Evolutionary conservation across 306 rosid genomes (phyloP).

Genomic region (Pterocarpus santalinus): DNA sequence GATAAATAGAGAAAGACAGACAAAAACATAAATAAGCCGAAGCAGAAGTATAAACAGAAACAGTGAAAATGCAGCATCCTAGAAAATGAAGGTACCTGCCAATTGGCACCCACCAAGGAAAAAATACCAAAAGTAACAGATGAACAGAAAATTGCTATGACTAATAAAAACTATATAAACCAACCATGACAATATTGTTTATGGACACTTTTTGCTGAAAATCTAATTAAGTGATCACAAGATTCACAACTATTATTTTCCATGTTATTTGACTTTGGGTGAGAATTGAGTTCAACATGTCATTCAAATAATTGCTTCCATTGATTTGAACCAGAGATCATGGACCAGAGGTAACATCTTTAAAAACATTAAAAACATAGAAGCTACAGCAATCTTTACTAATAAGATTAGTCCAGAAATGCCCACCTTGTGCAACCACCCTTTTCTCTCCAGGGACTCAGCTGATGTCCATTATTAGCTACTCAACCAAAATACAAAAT

Average conservation of each 20-base stretch:
- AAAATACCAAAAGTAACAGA: not conserved
- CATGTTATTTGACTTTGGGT: not conserved
- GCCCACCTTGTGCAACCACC: not conserved
- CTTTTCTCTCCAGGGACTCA: not conserved
- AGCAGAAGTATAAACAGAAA: not conserved
- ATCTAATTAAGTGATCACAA: not conserved
- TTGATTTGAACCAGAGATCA: not conserved
- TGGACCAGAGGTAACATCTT: not conserved
- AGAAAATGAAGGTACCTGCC: not conserved
- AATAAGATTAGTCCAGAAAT: not conserved
- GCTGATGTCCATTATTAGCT: not conserved
- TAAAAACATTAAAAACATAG: not conserved
- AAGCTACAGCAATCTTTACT: not conserved
- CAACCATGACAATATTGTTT: not conserved
- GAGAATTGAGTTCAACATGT: not conserved
- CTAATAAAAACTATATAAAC: not conserved
- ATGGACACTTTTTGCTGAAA: not conserved
- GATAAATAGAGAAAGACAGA: not conserved
- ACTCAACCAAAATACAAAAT: not conserved
- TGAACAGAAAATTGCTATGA: not conserved
- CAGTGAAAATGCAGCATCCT: conserved; percentile 5
- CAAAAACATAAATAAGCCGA: not conserved
- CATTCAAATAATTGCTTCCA: not conserved
- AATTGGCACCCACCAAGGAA: not conserved
- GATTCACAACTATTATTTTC: not conserved